Evolutionary conservation across 371 early-diverging fungal genomes (phyloP).

Genomic region (Lichtheimia ramosa): DNA sequence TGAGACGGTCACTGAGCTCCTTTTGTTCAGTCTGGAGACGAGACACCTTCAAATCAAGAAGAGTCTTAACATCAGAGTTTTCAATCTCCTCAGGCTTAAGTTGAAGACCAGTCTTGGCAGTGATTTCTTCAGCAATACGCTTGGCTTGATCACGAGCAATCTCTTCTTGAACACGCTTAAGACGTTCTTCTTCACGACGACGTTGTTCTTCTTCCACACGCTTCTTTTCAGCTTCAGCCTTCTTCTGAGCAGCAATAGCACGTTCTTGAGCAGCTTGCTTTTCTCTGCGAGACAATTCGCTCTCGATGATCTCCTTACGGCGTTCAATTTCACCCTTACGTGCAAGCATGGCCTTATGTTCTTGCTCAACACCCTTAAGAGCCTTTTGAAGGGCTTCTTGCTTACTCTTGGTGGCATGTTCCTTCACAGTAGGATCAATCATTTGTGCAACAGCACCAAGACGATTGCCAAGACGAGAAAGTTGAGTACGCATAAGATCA

Average conservation of each 20-base stretch:
- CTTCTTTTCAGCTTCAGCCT: conserved; percentile 85
- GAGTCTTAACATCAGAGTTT: conserved; percentile 77
- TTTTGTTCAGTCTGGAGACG: conserved; percentile 89
- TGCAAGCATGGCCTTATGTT: conserved; percentile 76
- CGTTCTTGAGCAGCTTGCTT: conserved; percentile 79
- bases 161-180: conserved; percentile 75
- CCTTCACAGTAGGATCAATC: conserved; percentile 78
- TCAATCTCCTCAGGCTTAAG: conserved; percentile 85
- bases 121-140: conserved; percentile 86
- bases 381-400: conserved; percentile 67
- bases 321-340: conserved; percentile 88
- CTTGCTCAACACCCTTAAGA: conserved; percentile 72
- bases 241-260: conserved; percentile 69
- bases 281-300: conserved; percentile 73
- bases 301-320: conserved; percentile 90
- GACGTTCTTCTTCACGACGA: conserved; percentile 83
- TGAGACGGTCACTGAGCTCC: conserved; percentile 75
- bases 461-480: conserved; percentile 74
- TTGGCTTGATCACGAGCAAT: conserved; percentile 85
- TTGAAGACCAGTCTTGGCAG: conserved; percentile 78
- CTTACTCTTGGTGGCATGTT: conserved; percentile 63
- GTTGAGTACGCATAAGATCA: conserved; percentile 85
- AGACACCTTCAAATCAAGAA: conserved; percentile 86
- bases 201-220: conserved; percentile 84
- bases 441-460: conserved; percentile 83